Evolutionary conservation across 139 green algal species (phyloP), one percentile per base, ranked within the genome.

Genomic region (Chlorella sp.): DNA sequence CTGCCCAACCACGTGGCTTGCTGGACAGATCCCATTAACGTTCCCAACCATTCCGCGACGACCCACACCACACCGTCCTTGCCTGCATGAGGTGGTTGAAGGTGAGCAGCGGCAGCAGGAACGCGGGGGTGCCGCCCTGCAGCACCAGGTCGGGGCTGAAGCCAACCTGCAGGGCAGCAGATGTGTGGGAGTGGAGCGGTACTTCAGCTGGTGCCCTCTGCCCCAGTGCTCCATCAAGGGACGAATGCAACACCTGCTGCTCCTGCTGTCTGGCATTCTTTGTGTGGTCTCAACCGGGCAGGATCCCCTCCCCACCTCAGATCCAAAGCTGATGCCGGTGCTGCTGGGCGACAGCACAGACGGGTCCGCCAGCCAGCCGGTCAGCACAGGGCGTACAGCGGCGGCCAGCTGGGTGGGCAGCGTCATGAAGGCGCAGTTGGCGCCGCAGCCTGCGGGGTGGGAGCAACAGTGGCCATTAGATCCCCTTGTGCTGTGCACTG

Each of bases 61-160:
- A n/a, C n/a, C n/a, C n/a, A n/a, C n/a, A n/a, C n/a, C 34, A 51
- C 18, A 23, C 68, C 11, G 9, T 20, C 32, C 76, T 57, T 41
- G 26, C 76, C 60, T 82, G 56, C 78, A 84, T 70, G 17, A 84
- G 47, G 65, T 81, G 64, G 64, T 88, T 88, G 44, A 88, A 88
- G 20, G 47, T 74, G 30, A 88, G 63, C 47, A 88, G 64, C 21
- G 85, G 85, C 63, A 86, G 85, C 63, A 88, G 25, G 72, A 68
- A 88, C 39, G 74, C 79, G 34, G 85, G 85, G 9, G 85, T 88
- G 73, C 85, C 85, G 23, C 85, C 85, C 81, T 88, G 85, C 55
- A 88, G 65, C 13, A 78, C 78, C 32, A 88, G 69, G 9, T 74
- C 63, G 7, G 85, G 44, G n/a, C 25, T 39, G 74, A 63, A 88